These are phyloP conservation scores for Cokeromyces recurvatus DNA, from an alignment of 371 early-diverging fungal genomes.

Conservation along the genomic window DNA sequence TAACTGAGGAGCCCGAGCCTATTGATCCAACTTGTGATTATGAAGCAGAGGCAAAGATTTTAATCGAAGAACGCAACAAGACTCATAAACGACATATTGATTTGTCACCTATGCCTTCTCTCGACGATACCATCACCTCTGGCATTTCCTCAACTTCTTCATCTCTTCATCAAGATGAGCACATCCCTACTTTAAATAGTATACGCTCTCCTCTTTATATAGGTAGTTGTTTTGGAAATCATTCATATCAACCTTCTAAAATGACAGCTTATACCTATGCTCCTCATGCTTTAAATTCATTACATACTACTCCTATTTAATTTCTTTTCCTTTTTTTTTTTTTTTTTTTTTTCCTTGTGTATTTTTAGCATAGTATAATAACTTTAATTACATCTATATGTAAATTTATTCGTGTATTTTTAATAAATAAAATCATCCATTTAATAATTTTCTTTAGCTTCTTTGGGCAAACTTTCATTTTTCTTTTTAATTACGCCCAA, in stretches of 20 bases:
- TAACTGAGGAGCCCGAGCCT: slow-evolving; percentile 32
- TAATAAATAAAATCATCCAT: too few relatives aligned
- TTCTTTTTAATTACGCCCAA: slow-evolving; percentile 69
- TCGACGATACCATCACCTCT: slow-evolving; percentile 18
- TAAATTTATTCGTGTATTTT: too few relatives aligned
- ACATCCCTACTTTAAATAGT: neutral
- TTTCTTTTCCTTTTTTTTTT: neutral
- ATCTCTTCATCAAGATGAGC: slow-evolving; percentile 11
- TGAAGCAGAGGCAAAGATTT: slow-evolving; percentile 22
- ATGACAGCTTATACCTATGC: slow-evolving; percentile 9
- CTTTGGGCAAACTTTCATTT: slow-evolving; percentile 42
- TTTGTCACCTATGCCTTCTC: slow-evolving; percentile 20
- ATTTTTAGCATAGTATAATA: neutral
- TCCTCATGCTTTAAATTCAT: neutral
- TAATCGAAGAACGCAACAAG: slow-evolving; percentile 21
- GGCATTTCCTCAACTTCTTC: slow-evolving; percentile 19
- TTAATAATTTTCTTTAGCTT: slow-evolving; percentile 60
- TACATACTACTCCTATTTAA: neutral
- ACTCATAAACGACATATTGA: slow-evolving; percentile 23
- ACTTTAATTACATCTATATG: neutral
- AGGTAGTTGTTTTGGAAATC: neutral
- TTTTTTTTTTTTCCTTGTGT: slow-evolving; percentile 2
- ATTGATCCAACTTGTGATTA: slow-evolving; percentile 33
- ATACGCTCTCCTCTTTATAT: slow-evolving; percentile 3
- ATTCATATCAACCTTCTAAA: too few relatives aligned